Evolutionary conservation across 2,329 filamentous ascomycete species (phyloP), one percentile per base, ranked within the genome.

Genomic region (Daldinia sp.): DNA sequence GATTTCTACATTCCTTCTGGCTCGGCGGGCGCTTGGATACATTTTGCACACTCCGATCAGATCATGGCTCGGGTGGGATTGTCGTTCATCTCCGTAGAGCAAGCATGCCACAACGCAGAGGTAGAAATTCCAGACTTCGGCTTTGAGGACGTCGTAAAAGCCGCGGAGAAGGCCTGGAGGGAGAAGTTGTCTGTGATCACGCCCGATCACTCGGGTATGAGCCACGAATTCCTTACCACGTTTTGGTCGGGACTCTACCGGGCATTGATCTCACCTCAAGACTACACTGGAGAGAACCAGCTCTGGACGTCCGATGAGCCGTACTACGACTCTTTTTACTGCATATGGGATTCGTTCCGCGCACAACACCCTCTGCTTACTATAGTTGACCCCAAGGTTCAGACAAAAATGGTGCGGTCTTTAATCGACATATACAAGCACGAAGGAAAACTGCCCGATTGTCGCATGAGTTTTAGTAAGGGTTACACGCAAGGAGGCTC

Each of bases 401-500:
- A 93, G 77, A 89, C 89, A 0, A 82, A 87, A 50, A 93, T 94
- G 89, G 85, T 94, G 4, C 83, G 90, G 26, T 89, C 89, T 54
- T 79, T 94, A 54, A 81, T 94, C 1, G 91, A 94, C 72, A 93
- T 89, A 10, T 94, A 93, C 77, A 83, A 84, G 46, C 84, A 91
- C 75, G 87, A 85, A 54, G 84, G 83, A 42, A 78, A 90, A 75
- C 81, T 94, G 3, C 92, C 92, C 0, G 92, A 94, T 78, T 94
- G 92, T 78, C 86, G 91, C 55, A 94, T 94, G 91, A 89, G 87
- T 20, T 87, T 93, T 54, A 92, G 88, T 80, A 92, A 92, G 75
- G 92, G 92, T 0, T 93, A 85, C 76, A 92, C 90, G 0, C 92
- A 94, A 78, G 92, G 92, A 13, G 92, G 92, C 0, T 92, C 90